These are phyloP conservation scores for Ascochyta rabiei DNA, from an alignment of 2,329 filamentous ascomycete species.

Conservation along the genomic window DNA sequence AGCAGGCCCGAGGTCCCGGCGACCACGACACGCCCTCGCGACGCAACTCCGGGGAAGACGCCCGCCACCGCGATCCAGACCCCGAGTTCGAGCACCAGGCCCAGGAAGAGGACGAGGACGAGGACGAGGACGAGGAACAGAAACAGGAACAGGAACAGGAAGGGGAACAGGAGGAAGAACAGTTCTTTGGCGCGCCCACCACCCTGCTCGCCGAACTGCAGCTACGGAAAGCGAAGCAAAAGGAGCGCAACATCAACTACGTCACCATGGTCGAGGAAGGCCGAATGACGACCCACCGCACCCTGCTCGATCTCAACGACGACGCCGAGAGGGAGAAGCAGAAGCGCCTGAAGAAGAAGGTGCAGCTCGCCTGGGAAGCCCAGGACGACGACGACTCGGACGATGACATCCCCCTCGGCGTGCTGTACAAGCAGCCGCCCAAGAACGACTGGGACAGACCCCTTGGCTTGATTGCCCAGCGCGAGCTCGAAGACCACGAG, in stretches of 20 bases:
- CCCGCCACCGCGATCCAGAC: slow-evolving; percentile 47
- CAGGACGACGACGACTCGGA: slow-evolving; percentile 58
- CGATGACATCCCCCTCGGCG: slow-evolving; percentile 85
- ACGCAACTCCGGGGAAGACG: slow-evolving; percentile 45
- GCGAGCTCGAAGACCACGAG: slow-evolving; percentile 90
- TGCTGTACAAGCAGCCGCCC: slow-evolving; percentile 67
- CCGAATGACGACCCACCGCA: slow-evolving; percentile 72
- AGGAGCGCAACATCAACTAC: slow-evolving; percentile 74
- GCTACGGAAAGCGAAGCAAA: slow-evolving; percentile 86
- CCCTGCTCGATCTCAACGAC: slow-evolving; percentile 86
- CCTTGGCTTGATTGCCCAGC: slow-evolving; percentile 76
- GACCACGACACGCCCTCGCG: slow-evolving; percentile 37
- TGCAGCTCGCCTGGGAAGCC: slow-evolving; percentile 92
- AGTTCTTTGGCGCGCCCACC: slow-evolving; percentile 76
- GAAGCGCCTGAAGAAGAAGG: slow-evolving; percentile 73
- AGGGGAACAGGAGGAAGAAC: slow-evolving; percentile 45
- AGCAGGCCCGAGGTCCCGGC: slow-evolving; percentile 39
- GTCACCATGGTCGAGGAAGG: slow-evolving; percentile 70
- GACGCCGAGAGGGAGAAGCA: slow-evolving; percentile 84
- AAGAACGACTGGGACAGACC: slow-evolving; percentile 63
- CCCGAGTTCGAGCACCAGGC: slow-evolving; percentile 30
- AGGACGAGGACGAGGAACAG: not conserved
- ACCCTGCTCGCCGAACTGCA: slow-evolving; percentile 93
- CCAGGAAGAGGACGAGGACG: not conserved
- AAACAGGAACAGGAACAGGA: slow-evolving; percentile 47